Evolutionary conservation across 2,329 filamentous ascomycete species (phyloP).

Genomic region (Alternaria viburni): DNA sequence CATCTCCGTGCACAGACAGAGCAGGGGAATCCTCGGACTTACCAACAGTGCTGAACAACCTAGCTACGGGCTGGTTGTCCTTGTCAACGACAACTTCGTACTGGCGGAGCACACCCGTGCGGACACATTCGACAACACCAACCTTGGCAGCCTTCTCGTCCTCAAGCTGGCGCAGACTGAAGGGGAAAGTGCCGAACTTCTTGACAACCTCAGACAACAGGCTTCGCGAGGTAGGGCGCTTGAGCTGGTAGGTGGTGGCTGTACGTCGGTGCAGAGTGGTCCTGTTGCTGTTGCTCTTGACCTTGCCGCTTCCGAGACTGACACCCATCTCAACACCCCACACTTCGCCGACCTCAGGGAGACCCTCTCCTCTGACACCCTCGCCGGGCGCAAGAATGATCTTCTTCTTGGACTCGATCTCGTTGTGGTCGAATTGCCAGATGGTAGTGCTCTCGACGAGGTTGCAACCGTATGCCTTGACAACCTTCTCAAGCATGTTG

Average conservation of each 20-base stretch:
- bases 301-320: slow-evolving; percentile 88
- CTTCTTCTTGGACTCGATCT: slow-evolving; percentile 98
- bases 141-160: slow-evolving; percentile 96
- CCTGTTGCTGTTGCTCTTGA: slow-evolving; percentile 86
- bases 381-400: slow-evolving; percentile 89
- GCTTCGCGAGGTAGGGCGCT: slow-evolving; percentile 91
- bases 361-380: slow-evolving; percentile 87
- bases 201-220: slow-evolving; percentile 93
- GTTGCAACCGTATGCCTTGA: slow-evolving; percentile 87
- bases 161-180: slow-evolving; percentile 94
- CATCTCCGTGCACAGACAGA: neutral
- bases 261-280: slow-evolving; percentile 93
- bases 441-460: slow-evolving; percentile 97
- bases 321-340: slow-evolving; percentile 98
- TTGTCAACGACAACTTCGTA: slow-evolving; percentile 97
- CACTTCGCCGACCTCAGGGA: slow-evolving; percentile 87
- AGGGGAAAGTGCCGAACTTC: slow-evolving; percentile 97
- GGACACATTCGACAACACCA: slow-evolving; percentile 95
- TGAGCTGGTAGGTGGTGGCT: slow-evolving; percentile 87
- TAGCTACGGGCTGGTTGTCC: slow-evolving; percentile 81
- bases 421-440: slow-evolving; percentile 95
- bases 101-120: slow-evolving; percentile 88
- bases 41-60: slow-evolving; percentile 92
- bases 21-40: slow-evolving; percentile 67
- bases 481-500: slow-evolving; percentile 85